Base-by-base conservation (phyloP, 768 basidiomycete genomes). In the Hydnum rufescens region DNA sequence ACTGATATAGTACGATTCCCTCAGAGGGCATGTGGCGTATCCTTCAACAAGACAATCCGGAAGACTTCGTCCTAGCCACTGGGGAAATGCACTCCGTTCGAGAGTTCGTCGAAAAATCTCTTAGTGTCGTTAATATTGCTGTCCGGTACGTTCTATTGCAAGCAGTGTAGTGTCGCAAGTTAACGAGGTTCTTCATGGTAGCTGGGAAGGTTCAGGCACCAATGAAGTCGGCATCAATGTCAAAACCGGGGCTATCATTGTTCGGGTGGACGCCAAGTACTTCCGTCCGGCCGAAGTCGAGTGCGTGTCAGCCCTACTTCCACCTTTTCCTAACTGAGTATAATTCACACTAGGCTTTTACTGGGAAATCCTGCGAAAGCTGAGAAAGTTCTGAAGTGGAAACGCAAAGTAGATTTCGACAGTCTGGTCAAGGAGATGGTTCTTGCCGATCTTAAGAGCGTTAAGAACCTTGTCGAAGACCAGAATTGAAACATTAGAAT, bases 271-370 rank as follows among this genome's bases (percentile, higher is more conserved):
- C 66, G 64, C 82, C 25, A 71, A 72, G 58, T 93, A 95, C 71
- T 95, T 90, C 82, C 82, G 90, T 65, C 87, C 87, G 5, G 84
- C 86, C 19, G 87, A 92, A 77, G 88, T 93, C 67, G 88, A 93
- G 80, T 87, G 61, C 56, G 83, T 79, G 16, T 57, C n/a, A 22
- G 16, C n/a, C n/a, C n/a, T n/a, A n/a, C n/a, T n/a, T n/a, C n/a
- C n/a, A 39, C 34, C 34, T 6, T 23, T 18, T 23, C 8, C 44
- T 47, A 23, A 26, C 13, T 23, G 25, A 47, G 6, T 32, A 1
- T 28, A 13, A 13, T 19, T 42, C 13, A 22, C 42, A n/a, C 31
- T 30, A 89, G 87, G 3, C 74, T 92, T 52, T 73, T 96, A 36
- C 73, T 80, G 47, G 92, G 92, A 13, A 81, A 83, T 65, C 87